A percentile compares a stretch with the other conserved stretches of the same genome.
Conservation (phyloP, 345 rosid species). For the Turnera subulata region DNA sequence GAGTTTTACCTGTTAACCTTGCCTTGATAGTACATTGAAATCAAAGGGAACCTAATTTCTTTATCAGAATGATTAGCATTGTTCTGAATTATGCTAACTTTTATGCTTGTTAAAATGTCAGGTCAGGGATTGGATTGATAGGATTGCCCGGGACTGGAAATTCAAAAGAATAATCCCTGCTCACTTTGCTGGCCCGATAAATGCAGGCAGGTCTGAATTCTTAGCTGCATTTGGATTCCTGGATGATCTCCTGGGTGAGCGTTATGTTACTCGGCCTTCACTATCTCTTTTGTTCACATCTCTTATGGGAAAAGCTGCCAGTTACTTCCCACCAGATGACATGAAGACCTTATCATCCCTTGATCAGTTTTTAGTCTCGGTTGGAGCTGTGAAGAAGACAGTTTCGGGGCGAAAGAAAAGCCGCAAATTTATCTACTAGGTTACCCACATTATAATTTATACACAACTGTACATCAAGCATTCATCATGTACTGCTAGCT, state of each 20-base stretch:
- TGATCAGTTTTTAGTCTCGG: constrained; percentile 86
- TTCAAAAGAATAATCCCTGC: constrained; percentile 94
- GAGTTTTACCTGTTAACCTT: not conserved
- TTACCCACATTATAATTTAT: not conserved
- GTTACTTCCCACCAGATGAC: constrained; percentile 95
- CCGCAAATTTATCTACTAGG: not conserved
- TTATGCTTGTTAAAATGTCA: constrained; percentile 21
- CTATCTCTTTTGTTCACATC: constrained; percentile 64
- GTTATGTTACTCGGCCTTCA: constrained; percentile 60
- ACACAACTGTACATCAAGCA: not conserved
- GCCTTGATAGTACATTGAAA: not conserved
- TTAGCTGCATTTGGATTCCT: constrained; percentile 82
- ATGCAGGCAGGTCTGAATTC: constrained; percentile 78
- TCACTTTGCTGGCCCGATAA: constrained; percentile 87
- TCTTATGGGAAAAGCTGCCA: constrained; percentile 88
- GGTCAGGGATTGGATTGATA: constrained; percentile 93
- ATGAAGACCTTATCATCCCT: constrained; percentile 90
- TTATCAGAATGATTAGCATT: not conserved
- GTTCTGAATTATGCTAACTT: constrained; percentile 3
- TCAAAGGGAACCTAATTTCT: not conserved
- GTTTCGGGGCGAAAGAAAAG: constrained; percentile 70
- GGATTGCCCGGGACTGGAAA: constrained; percentile 79
- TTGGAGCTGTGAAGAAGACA: constrained; percentile 89
- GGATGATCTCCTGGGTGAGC: constrained; percentile 79
- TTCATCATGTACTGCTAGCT: constrained; percentile 1